Base-by-base conservation (phyloP, 2,329 filamentous ascomycete genomes). In the Colletotrichum kahawae region DNA sequence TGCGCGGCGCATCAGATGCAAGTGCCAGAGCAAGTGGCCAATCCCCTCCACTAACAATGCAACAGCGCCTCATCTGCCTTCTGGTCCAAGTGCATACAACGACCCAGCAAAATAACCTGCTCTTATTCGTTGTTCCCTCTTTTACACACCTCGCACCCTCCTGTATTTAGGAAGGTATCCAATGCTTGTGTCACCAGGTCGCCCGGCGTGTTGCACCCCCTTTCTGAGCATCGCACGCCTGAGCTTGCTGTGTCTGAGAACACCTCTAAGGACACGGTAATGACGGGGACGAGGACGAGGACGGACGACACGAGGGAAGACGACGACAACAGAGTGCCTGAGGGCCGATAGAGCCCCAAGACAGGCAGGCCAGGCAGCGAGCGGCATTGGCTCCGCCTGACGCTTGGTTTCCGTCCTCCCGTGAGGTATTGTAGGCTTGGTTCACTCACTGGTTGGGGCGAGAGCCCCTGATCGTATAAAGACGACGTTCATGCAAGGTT, bases 381-480 rank as follows among this genome's bases (percentile, higher is more conserved):
- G 62, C 59, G 27, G 33, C 24, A 24, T 36, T 43, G 51, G 31
- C 36, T 31, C 29, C 12, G 21, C 59, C 38, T 51, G 34, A 71
- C 67, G 71, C 65, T 74, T 71, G 67, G 71, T 60, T 65, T 5
- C 64, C 56, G 51, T 21, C 57, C 31, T 33, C 57, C 57, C 57
- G 29, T 33, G 21, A 31, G 24, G 64, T 21, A 29, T 24, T 62
- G 34, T 7, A 16, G 24, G n/a, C 60, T 21, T 48, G 48, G 14
- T 48, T 12, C n/a, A 21, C 43, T 51, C 21, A 24, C 9, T 67
- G 51, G n/a, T 29, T 18, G 65, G 51, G 29, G 57, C 18, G 57
- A 67, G 33, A 67, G 65, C 57, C 38, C 59, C 29, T 59, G 48
- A 21, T 34, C 14, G 21, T 74, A 74, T 74, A 74, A 71, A 51